phyloP scores from a whole-genome alignment of 1,284 basidiomycete species.

The Tetrapyrgos nigripes region DNA sequence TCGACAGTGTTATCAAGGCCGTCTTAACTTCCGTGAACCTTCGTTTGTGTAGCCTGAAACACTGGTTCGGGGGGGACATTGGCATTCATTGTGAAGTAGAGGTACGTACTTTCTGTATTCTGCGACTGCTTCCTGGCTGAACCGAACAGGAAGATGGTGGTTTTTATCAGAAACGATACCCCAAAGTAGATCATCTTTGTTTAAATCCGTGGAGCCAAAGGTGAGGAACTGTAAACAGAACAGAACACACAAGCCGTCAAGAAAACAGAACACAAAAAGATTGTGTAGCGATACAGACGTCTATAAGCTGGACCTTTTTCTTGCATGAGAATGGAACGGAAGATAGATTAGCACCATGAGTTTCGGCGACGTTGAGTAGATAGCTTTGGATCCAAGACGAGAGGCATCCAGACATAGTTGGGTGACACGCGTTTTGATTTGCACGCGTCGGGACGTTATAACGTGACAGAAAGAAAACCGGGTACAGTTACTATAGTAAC shows the following conservation, averaged over 20 bases:
- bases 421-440: background rate
- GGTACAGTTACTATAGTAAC: no score
- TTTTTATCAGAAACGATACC: conserved; percentile 50
- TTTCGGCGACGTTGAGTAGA: conserved; percentile 52
- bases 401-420: conserved; percentile 48
- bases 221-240: conserved; percentile 40
- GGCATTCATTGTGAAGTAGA: no score
- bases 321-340: conserved; percentile 37
- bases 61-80: background rate
- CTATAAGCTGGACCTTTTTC: conserved; percentile 58
- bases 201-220: conserved; percentile 28
- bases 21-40: conserved; percentile 38
- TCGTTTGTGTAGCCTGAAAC: background rate
- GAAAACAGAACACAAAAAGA: conserved; percentile 1
- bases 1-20: conserved; percentile 43
- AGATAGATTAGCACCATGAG: conserved; percentile 50
- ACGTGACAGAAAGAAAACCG: no score
- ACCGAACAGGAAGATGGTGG: conserved; percentile 42
- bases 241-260: background rate
- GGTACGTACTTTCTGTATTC: conserved; percentile 38
- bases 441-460: background rate
- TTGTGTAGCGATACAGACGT: conserved; percentile 42
- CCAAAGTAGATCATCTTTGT: conserved; percentile 48
- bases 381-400: conserved; percentile 61
- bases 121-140: conserved; percentile 43